phyloP scores from a whole-genome alignment of 768 basidiomycete genomes.

The Termitomyces sp. region DNA sequence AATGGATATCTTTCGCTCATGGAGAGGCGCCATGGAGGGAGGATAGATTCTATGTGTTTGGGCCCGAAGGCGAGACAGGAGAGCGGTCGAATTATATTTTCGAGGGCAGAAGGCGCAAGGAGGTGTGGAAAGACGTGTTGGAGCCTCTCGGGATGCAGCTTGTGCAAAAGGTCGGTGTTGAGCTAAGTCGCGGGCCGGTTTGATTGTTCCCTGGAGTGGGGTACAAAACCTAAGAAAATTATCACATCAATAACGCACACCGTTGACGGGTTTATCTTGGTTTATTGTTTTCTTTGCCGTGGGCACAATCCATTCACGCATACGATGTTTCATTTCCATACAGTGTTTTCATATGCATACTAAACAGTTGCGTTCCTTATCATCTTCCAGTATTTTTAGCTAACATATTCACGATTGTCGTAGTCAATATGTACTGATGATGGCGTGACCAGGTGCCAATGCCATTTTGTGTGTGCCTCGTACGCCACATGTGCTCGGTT shows the following conservation, averaged over 20 bases:
- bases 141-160: constrained; percentile 62
- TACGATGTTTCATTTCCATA: background rate
- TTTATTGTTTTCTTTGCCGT: background rate
- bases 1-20: constrained; percentile 72
- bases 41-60: constrained; percentile 71
- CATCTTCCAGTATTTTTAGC: background rate
- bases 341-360: background rate
- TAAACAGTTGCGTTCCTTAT: background rate
- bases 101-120: constrained; percentile 52
- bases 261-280: background rate
- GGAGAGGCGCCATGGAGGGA: constrained; percentile 69
- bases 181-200: constrained; percentile 64
- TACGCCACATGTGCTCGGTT: background rate
- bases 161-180: constrained; percentile 68
- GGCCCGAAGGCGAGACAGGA: constrained; percentile 77
- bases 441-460: background rate
- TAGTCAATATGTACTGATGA: background rate
- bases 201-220: background rate
- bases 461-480: background rate
- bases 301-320: background rate
- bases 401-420: background rate
- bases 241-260: background rate
- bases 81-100: constrained; percentile 64
- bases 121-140: constrained; percentile 59
- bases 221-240: background rate